A percentile compares a stretch with the other conserved stretches of the same genome.
phyloP scores from a whole-genome alignment of 257 asterid genomes.

The Przewalskia tangutica region DNA sequence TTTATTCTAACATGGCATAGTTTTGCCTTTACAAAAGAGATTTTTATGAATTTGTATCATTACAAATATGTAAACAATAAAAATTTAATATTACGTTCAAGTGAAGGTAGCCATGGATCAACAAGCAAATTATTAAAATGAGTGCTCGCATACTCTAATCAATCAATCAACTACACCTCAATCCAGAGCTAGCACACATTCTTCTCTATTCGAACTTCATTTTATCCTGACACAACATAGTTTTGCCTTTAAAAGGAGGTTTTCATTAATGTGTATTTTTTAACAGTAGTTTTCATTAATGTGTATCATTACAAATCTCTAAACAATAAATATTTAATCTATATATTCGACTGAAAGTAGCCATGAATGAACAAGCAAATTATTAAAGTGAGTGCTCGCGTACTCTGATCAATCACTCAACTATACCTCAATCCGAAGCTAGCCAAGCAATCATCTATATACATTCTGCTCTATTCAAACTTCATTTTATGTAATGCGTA shows the following conservation, averaged over 20 bases:
- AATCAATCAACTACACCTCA: neutral
- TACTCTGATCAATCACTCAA: neutral
- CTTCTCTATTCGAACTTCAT: neutral
- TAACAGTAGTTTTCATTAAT: too few species aligned
- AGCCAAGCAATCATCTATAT: too few species aligned
- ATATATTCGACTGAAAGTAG: constrained; percentile 6
- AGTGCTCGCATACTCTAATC: neutral
- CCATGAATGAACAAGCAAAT: constrained; percentile 7
- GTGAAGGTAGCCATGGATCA: constrained; percentile 16
- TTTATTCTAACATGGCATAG: neutral
- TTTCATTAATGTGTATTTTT: too few species aligned
- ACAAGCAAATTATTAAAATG: neutral
- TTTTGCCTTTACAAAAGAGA: neutral
- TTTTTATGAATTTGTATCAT: too few species aligned
- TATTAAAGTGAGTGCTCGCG: neutral
- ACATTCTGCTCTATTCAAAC: neutral
- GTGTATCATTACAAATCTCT: neutral
- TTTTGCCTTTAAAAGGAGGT: neutral
- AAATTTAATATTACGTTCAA: neutral
- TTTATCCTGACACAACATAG: neutral
- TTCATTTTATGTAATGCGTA: too few species aligned
- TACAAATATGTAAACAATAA: neutral
- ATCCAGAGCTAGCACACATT: neutral
- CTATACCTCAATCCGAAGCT: neutral
- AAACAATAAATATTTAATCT: neutral